Evolutionary conservation across 768 basidiomycete species (phyloP), one percentile per base, ranked within the genome.

Genomic region (Trametes cingulata): DNA sequence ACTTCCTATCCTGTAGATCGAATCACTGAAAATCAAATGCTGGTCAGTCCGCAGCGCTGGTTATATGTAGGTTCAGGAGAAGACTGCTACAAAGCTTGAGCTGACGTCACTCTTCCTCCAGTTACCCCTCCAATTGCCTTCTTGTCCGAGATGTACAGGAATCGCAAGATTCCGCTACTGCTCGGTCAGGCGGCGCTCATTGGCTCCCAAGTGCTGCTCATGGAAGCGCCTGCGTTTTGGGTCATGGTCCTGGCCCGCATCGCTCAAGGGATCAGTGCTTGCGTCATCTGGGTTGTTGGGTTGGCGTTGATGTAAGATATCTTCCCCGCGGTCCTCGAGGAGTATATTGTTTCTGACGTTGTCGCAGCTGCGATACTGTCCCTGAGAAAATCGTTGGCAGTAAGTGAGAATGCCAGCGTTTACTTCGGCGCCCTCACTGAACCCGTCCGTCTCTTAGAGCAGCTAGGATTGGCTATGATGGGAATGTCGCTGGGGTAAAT

Each of bases 201-300:
- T 9, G 73, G 71, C 13, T 72, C 75, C 0, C 75, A 77, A 56
- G 61, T 76, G 15, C 62, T 78, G 58, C 73, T 78, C 37, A 78
- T 78, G 77, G 73, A 75, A 46, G 74, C 76, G 7, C 70, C 70
- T 6, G 55, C 63, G 17, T 78, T 74, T 61, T 74, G 73, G 73
- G 57, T 76, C n/a, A 76, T 78, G 75, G 66, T 65, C 7, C 47
- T 78, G 10, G 77, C 76, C 24, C 75, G 77, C 0, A 59, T 76
- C 29, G 62, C 75, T 4, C 77, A 78, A 64, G 77, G 77, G 7
- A 66, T 76, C n/a, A 77, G 77, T 57, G 75, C 76, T 2, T 71
- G 73, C 0, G 69, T 74, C 47, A 71, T 78, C 25, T 76, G 76
- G 77, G 72, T 75, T 14, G 73, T 75, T 9, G 77, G 75, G 12